Conservation (phyloP, 2,329 filamentous ascomycete genomes). For the Zalaria obscura region DNA sequence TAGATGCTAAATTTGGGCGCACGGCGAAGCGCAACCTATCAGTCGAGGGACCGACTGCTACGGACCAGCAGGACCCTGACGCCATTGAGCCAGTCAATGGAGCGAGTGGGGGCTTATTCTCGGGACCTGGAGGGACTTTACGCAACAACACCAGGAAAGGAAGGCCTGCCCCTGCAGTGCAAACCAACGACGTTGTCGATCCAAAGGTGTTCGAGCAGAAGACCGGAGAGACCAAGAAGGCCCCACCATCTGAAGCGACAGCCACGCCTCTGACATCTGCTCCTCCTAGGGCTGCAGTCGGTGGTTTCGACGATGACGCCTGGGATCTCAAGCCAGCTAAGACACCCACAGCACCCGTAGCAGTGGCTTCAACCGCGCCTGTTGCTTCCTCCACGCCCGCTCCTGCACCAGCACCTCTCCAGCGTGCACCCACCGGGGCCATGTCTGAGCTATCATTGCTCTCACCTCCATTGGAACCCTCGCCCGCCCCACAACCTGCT, state of each 20-base stretch:
- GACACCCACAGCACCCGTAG: conserved; percentile 26
- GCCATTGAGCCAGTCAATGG: conserved; percentile 19
- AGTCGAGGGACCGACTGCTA: conserved; percentile 26
- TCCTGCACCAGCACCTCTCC: conserved; percentile 23
- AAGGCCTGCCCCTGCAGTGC: conserved; percentile 71
- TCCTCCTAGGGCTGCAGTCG: conserved; percentile 32
- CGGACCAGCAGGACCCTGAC: conserved; percentile 44
- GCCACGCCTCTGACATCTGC: conserved; percentile 34
- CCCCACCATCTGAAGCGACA: conserved; percentile 25
- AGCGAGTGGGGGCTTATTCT: conserved; percentile 60
- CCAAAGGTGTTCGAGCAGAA: conserved; percentile 67
- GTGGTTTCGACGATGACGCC: conserved; percentile 87
- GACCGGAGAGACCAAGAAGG: conserved; percentile 28
- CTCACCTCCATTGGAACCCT: conserved; percentile 43
- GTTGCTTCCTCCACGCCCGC: conserved; percentile 20
- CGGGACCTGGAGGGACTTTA: conserved; percentile 77
- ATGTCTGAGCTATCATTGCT: conserved; percentile 56
- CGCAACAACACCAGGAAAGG: conserved; percentile 92
- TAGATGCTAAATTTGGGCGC: conserved; percentile 70
- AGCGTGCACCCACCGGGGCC: conserved; percentile 51
- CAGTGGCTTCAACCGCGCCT: conserved; percentile 14
- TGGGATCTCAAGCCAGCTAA: conserved; percentile 88
- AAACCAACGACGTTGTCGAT: conserved; percentile 76
- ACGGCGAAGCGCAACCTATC: conserved; percentile 16
- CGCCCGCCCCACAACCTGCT: conserved; percentile 30